phyloP scores from a whole-genome alignment of 1,284 basidiomycete genomes.

The Chalciporus sp. region DNA sequence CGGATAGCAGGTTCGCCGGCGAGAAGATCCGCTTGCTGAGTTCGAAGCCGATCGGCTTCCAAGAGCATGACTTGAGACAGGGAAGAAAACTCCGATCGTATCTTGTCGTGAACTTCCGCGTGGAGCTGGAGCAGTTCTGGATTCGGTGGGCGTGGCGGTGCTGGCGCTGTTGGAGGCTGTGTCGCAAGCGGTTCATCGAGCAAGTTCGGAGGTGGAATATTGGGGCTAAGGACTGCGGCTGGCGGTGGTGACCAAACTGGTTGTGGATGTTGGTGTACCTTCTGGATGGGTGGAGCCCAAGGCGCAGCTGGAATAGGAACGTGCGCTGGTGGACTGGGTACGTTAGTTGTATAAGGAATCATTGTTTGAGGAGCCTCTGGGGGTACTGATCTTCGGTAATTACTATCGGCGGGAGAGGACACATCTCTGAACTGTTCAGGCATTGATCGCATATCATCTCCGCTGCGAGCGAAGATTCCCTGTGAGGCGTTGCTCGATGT shows the following conservation, averaged over 20 bases:
- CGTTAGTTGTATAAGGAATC: constrained; percentile 19
- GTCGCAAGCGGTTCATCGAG: constrained; percentile 45
- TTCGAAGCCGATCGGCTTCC: constrained; percentile 76
- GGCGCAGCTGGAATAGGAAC: constrained; percentile 14
- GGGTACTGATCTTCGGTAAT: constrained; percentile 33
- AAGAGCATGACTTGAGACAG: constrained; percentile 66
- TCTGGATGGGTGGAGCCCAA: constrained; percentile 15
- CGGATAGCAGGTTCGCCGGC: constrained; percentile 90
- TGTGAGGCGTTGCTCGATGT: constrained; percentile 21
- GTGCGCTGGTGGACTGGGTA: constrained; percentile 21
- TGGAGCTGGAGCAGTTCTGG: constrained; percentile 89
- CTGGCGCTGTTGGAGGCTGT: constrained; percentile 37
- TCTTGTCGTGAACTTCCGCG: constrained; percentile 73
- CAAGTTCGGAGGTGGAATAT: constrained; percentile 45
- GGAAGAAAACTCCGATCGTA: constrained; percentile 69
- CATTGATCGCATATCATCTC: constrained; percentile 28
- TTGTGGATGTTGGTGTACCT: constrained; percentile 26
- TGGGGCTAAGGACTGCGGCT: constrained; percentile 17
- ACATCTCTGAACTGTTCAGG: constrained; percentile 23
- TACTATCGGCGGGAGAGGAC: constrained; percentile 28
- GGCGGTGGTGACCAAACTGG: constrained; percentile 28
- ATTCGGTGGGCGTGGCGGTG: constrained; percentile 86
- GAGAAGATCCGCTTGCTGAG: constrained; percentile 82
- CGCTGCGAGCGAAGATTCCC: constrained; percentile 12
- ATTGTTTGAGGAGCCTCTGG: constrained; percentile 15